Evolutionary conservation across 192 early-diverging fungal species (phyloP), one percentile per base, ranked within the genome.

Genomic region (Backusella morwellensis): DNA sequence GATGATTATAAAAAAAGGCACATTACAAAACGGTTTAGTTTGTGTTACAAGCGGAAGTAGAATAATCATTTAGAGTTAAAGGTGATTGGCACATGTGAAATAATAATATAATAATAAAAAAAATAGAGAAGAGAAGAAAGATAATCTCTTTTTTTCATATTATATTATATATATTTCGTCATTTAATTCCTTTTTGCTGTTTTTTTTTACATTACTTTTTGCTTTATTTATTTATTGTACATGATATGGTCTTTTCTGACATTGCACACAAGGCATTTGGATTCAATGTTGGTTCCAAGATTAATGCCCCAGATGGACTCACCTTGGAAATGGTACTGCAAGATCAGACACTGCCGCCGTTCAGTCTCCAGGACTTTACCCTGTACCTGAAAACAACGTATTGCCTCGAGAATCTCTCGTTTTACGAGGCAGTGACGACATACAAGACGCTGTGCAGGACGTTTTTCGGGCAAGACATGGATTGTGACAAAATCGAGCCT

Each of bases 331-430:
- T 74, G 35, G 74, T 82, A 12, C 35, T 82, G 3, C 50, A 75
- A 2, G 71, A 79, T 70, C 71, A 66, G 70, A 71, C 77, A 12
- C 63, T 68, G 1, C 66, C 66, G 41, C 75, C 71, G 0, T 83
- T 77, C 35, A 75, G 79, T 1, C 66, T 83, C 14, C 50, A 73
- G 32, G 63, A 73, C 26, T 86, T 84, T 76, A 78, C 75, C 3
- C 75, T 75, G 4, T 84, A 81, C 29, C 56, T 86, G 17, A 52
- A 82, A 29, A 34, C 54, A 50, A 78, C 83, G 4, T 80, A 80
- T 44, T 84, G 82, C 32, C 40, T 69, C 26, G 82, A 86, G 50
- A 86, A 86, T 72, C 77, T 83, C 0, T 75, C 76, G 2, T 86
- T 86, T 23, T 86, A 80, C 74, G 32, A 70, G 1, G 76, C 78